Evolutionary conservation across 2,329 filamentous ascomycete genomes (phyloP), one percentile per base, ranked within the genome.

Genomic region (Xylariales sp.): DNA sequence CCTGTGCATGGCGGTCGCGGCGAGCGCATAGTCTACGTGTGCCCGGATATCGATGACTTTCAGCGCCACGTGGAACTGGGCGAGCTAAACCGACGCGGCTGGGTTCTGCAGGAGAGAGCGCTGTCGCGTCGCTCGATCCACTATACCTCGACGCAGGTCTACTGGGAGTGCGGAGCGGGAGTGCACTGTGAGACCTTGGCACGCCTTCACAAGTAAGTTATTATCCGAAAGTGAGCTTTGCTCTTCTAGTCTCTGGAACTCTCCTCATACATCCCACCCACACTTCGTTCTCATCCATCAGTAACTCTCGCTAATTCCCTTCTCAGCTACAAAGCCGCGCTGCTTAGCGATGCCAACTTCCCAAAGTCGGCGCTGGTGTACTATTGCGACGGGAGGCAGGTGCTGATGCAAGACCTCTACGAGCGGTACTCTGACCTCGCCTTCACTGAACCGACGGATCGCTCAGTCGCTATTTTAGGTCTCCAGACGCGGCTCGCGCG

Each of bases 381-480:
- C 21, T 48, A 34, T 37, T 39, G 42, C 3, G 45, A 40, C n/a
- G 43, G 43, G 14, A 37, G 45, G 10, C 38, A 40, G 14, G 25
- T 48, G 11, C 27, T 45, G 5, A 27, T 51, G 6, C 48, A 51
- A 7, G 33, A 37, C 3, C 36, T 51, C 2, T 51, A 46, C 14
- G 42, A 40, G 28, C 36, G 25, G 13, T 49, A 51, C 24, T 49
- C 48, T 1, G 29, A 28, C 5, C 41, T 48, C 6, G 39, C 37
- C 13, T 51, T 51, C 20, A 46, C 25, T 1, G 16, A 34, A 3
- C 14, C 30, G 2, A 38, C 39, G 4, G 48, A 51, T 19, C 32
- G 48, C 6, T 38, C 39, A 2, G 17, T 48, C 17, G 48, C 41
- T 11, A 37, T 51, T 5, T 25, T 49, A 3, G 48, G 46, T 2